These are phyloP conservation scores for Phytopythium litorale DNA, from an alignment of 352 stramenopile species.

Conservation along the genomic window DNA sequence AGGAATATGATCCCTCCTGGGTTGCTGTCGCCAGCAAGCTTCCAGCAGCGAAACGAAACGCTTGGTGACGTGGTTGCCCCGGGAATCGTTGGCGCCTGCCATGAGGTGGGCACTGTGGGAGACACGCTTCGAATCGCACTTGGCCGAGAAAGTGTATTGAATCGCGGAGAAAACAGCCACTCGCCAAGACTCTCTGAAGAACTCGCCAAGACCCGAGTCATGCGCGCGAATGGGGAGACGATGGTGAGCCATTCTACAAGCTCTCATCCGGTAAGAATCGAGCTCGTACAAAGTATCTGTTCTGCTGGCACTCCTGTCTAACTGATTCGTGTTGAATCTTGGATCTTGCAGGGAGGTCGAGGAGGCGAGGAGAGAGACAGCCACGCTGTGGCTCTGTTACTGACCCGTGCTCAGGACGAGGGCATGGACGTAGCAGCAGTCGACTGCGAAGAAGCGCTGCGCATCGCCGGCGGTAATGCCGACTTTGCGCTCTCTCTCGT, in stretches of 20 bases:
- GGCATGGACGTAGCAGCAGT: constrained; percentile 17
- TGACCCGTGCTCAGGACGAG: constrained; percentile 24
- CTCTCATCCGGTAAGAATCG: neutral
- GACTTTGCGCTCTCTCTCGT: constrained; percentile 19
- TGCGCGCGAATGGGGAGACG: constrained; percentile 22
- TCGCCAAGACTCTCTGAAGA: constrained; percentile 24
- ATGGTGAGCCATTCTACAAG: neutral
- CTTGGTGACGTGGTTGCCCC: constrained; percentile 24
- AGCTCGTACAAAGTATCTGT: neutral
- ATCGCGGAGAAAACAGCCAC: constrained; percentile 43
- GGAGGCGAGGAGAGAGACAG: neutral
- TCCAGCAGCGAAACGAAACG: constrained; percentile 77
- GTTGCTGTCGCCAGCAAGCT: constrained; percentile 74
- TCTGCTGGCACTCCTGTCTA: neutral
- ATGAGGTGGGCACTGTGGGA: constrained; percentile 32
- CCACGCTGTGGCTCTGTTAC: constrained; percentile 7
- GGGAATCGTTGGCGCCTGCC: constrained; percentile 11
- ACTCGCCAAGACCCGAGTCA: constrained; percentile 28
- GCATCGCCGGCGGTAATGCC: constrained; percentile 20
- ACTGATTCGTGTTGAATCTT: neutral
- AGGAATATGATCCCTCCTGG: constrained; percentile 30
- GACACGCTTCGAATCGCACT: constrained; percentile 75
- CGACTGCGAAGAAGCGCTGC: constrained; percentile 47
- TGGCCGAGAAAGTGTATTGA: constrained; percentile 57
- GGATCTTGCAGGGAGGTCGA: neutral